These are phyloP conservation scores for Infundibulicybe gibba DNA, from an alignment of 768 basidiomycete species.

Conservation along the genomic window DNA sequence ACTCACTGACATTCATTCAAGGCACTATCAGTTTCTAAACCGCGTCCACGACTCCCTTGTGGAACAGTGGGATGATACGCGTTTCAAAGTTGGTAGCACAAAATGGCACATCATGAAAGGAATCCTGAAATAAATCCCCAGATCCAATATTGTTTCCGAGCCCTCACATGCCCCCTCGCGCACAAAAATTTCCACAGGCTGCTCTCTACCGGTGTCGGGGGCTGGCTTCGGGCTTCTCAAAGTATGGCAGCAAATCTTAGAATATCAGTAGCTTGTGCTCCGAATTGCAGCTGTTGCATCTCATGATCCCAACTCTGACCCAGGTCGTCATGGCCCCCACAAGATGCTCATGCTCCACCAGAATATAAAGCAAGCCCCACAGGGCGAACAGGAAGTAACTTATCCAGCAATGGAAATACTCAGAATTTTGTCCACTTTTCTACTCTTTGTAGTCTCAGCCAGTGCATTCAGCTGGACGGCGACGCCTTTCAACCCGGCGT, in stretches of 20 bases:
- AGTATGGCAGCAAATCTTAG: background rate
- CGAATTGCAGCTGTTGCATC: conserved; percentile 8
- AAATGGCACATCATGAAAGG: too few relatives aligned
- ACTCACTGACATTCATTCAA: too few relatives aligned
- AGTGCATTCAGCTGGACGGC: conserved; percentile 42
- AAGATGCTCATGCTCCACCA: background rate
- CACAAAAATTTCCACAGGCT: too few relatives aligned
- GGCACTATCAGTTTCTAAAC: too few relatives aligned
- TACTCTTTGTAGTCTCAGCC: conserved; percentile 9
- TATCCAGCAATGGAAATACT: background rate
- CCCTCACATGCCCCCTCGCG: too few relatives aligned
- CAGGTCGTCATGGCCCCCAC: background rate
- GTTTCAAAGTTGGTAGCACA: too few relatives aligned
- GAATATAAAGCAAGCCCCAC: background rate
- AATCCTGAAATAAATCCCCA: too few relatives aligned
- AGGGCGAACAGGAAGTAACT: too few relatives aligned
- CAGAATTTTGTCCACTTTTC: conserved; percentile 1
- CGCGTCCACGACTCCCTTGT: too few relatives aligned
- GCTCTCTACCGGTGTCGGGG: too few relatives aligned
- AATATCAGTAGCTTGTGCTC: background rate
- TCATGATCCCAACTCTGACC: background rate
- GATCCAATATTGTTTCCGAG: too few relatives aligned
- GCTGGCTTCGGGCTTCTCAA: background rate
- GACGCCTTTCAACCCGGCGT: conserved; percentile 53
- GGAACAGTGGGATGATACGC: too few relatives aligned